phyloP scores from a whole-genome alignment of 495 filamentous ascomycete species.

The Podospora bellae-mahoneyi region DNA sequence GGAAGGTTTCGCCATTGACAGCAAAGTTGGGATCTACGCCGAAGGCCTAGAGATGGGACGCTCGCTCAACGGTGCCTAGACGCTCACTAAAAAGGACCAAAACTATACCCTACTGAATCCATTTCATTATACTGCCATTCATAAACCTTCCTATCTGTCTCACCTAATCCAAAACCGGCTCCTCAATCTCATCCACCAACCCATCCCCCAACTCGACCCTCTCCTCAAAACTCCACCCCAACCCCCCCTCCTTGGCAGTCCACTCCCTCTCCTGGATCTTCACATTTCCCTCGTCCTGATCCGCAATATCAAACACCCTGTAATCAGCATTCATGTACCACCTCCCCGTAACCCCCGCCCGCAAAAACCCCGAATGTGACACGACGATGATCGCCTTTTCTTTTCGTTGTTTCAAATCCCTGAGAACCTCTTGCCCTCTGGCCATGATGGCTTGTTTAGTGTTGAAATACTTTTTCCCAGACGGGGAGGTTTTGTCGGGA shows the following conservation, averaged over 20 bases:
- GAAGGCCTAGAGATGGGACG: slow-evolving; percentile 59
- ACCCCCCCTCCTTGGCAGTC: slow-evolving; percentile 14
- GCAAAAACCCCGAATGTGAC: slow-evolving; percentile 57
- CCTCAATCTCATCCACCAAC: slow-evolving; percentile 11
- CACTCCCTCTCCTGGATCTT: slow-evolving; percentile 36
- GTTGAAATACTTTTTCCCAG: slow-evolving; percentile 44
- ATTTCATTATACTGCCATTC: background rate
- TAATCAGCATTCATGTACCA: slow-evolving; percentile 60
- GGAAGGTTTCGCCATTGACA: slow-evolving; percentile 68
- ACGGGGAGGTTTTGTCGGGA: slow-evolving; percentile 52
- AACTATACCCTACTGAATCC: background rate
- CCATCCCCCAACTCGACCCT: slow-evolving; percentile 19
- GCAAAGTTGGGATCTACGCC: slow-evolving; percentile 67
- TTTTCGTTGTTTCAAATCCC: slow-evolving; percentile 47
- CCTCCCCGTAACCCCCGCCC: slow-evolving; percentile 43
- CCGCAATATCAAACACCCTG: slow-evolving; percentile 56
- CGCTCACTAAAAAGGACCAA: background rate
- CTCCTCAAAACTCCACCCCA: slow-evolving; percentile 23
- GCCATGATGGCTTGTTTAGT: slow-evolving; percentile 44
- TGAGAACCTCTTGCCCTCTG: slow-evolving; percentile 48
- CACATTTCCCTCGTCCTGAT: slow-evolving; percentile 27
- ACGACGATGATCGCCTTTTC: slow-evolving; percentile 62
- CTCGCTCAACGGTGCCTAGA: background rate
- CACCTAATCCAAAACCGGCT: background rate
- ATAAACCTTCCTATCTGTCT: background rate